Evolutionary conservation across 306 rosid species (phyloP).

Genomic region (Trifolium fragiferum): DNA sequence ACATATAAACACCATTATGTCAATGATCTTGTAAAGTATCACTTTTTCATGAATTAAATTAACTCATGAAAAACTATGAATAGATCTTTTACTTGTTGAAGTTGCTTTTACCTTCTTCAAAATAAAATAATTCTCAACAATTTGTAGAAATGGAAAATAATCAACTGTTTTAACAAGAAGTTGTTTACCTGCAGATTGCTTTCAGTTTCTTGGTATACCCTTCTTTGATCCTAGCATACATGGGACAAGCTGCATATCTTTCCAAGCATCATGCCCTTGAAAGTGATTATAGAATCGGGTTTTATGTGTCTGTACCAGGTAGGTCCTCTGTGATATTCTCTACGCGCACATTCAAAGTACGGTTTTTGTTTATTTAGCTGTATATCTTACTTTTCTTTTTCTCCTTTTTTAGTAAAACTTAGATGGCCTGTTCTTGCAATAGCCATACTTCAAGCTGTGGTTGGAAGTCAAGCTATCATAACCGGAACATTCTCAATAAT

Average conservation of each 20-base stretch:
- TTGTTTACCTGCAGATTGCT: constrained; percentile 78
- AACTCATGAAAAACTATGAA: constrained; percentile 9
- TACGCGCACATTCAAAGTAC: not conserved
- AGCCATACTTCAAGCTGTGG: constrained; percentile 96
- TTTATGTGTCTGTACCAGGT: constrained; percentile 97
- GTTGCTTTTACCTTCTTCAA: constrained; percentile 24
- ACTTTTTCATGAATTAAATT: constrained; percentile 4
- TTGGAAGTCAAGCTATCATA: constrained; percentile 96
- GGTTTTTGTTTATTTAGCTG: constrained; percentile 14
- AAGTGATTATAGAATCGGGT: constrained; percentile 77
- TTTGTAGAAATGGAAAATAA: constrained; percentile 24
- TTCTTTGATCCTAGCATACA: constrained; percentile 84
- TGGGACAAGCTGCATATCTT: constrained; percentile 99
- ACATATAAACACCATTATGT: constrained; percentile 1
- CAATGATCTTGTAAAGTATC: not conserved
- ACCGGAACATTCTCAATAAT: constrained; percentile 96
- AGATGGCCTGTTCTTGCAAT: constrained; percentile 94
- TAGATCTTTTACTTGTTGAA: not conserved
- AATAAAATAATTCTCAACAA: constrained; percentile 24
- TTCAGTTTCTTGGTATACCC: constrained; percentile 92
- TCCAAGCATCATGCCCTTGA: constrained; percentile 72
- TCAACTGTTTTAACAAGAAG: constrained; percentile 43
- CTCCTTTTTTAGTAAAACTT: constrained; percentile 56
- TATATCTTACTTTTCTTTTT: constrained; percentile 35
- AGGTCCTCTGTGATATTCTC: constrained; percentile 43